phyloP scores from a whole-genome alignment of 306 rosid genomes.

The Quercus gilva region DNA sequence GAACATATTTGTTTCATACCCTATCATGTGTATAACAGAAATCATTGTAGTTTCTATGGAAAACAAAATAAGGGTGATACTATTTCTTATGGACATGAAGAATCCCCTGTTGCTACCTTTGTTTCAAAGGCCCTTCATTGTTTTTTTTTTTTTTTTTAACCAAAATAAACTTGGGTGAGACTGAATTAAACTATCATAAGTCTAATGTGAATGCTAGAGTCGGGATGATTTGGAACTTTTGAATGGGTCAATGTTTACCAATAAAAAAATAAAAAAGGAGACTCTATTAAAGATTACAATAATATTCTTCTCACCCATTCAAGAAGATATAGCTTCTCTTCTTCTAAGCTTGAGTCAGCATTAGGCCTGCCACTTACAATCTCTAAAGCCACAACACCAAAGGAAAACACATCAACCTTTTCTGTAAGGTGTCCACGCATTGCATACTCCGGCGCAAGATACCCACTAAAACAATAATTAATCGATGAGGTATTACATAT shows the following conservation, averaged over 20 bases:
- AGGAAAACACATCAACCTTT: constrained; percentile 82
- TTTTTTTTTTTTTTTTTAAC: background rate
- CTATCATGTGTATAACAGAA: background rate
- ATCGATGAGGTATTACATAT: background rate
- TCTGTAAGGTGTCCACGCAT: constrained; percentile 92
- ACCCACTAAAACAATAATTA: constrained; percentile 50
- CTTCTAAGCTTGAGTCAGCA: constrained; percentile 56
- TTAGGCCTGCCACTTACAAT: constrained; percentile 74
- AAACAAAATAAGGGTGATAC: background rate
- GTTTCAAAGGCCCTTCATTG: background rate
- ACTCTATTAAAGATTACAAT: background rate
- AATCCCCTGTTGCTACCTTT: background rate
- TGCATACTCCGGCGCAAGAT: constrained; percentile 90
- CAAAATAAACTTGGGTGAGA: background rate
- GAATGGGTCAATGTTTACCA: background rate
- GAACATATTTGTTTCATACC: background rate
- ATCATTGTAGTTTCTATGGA: background rate
- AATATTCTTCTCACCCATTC: constrained; percentile 58
- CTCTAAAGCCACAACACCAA: constrained; percentile 86
- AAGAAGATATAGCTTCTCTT: constrained; percentile 64
- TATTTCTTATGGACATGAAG: background rate
- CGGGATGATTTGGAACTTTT: background rate
- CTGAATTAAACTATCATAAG: background rate
- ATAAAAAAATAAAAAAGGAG: background rate
- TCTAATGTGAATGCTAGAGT: background rate